Base-by-base conservation (phyloP, 306 rosid species). In the Abrus pulchellus region DNA sequence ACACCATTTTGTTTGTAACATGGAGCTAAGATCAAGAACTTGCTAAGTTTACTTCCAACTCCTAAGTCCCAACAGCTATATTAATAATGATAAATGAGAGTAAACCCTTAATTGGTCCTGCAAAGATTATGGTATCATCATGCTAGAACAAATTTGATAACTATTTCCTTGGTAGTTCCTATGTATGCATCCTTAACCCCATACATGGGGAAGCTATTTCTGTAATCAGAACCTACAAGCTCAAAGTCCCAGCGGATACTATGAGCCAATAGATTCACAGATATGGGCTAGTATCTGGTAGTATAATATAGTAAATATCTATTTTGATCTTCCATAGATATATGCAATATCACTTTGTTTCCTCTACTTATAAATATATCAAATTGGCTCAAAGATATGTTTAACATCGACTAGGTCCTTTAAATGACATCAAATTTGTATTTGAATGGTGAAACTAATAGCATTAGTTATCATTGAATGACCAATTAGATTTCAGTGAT, bases 391-490 rank as follows among this genome's bases (percentile, higher is more conserved):
- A 14, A 72, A 33, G 27, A 53, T 64, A 30, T 11, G 44, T 47
- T 47, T 36, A 48, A 45, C 43, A 59, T 54, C 60, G 36, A 48
- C 34, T 60, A 57, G 45, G 34, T 60, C 52, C 71, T 30, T 36
- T 41, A 44, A 54, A 50, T 70, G 53, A 27, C 28, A 4, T 11
- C 47, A 72, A 71, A 29, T 65, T 72, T 40, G n/a, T 80, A 48
- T 41, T 55, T 61, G 70, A 61, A 62, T 27, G 14, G 52, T 0
- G 5, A 13, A 54, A 38, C 13, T 61, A 43, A 36, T 48, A 28
- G 20, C 48, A 27, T 49, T 73, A 53, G 14, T 64, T 72, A 72
- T 80, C 68, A 64, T 6, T 64, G 59, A 63, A 54, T 50, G 74
- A 40, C 36, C 79, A 63, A 63, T 52, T 73, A 53, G 66, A n/a